A percentile compares a stretch with the other conserved stretches of the same genome.
Evolutionary conservation across 768 basidiomycete species (phyloP).

Genomic region (Amanita pseudoporphyria): DNA sequence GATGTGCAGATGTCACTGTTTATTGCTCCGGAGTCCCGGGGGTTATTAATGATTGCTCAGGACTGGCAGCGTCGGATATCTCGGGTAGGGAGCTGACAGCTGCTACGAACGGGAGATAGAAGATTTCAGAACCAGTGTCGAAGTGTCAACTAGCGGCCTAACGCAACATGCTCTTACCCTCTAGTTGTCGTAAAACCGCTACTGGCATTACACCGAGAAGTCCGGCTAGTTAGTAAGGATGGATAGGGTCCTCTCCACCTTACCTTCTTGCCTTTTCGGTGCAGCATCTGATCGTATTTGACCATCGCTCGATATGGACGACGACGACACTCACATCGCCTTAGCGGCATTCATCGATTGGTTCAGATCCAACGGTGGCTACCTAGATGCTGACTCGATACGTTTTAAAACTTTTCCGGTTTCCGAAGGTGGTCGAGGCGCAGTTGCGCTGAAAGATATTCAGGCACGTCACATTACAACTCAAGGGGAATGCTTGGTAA

Average conservation of each 20-base stretch:
- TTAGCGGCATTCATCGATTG: conserved; percentile 35
- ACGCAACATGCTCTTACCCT: background rate
- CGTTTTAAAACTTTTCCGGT: conserved; percentile 36
- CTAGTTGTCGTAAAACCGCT: background rate
- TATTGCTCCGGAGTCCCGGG: background rate
- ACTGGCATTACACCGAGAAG: background rate
- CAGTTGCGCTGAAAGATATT: conserved; percentile 64
- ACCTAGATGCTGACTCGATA: conserved; percentile 36
- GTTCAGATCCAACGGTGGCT: conserved; percentile 46
- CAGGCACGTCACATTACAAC: conserved; percentile 30
- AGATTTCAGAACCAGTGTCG: background rate
- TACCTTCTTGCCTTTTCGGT: background rate
- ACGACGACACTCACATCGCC: background rate
- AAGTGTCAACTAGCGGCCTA: background rate
- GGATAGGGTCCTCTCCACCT: background rate
- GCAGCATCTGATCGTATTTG: background rate
- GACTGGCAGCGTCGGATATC: too few species aligned
- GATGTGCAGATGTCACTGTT: too few species aligned
- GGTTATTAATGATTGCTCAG: background rate
- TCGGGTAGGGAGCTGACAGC: too few species aligned
- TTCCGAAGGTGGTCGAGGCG: conserved; percentile 61
- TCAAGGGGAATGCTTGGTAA: background rate
- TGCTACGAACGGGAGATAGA: too few species aligned
- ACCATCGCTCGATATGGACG: background rate
- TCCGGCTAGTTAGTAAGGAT: background rate